Base-by-base conservation (phyloP, 2,329 filamentous ascomycete species). In the Aspergillus transmontanensis region DNA sequence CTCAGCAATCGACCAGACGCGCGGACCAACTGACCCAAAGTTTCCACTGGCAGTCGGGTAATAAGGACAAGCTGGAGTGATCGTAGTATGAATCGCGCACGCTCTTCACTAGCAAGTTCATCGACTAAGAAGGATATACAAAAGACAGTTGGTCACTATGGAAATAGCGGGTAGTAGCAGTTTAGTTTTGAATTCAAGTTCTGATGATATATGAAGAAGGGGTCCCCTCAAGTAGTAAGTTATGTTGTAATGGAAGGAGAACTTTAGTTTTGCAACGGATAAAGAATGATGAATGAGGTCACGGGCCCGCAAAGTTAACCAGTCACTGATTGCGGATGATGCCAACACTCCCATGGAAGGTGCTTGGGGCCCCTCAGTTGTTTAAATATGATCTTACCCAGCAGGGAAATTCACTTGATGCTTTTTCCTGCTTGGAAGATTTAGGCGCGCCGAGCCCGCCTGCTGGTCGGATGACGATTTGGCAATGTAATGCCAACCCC, bases 51-150 rank as follows among this genome's bases (percentile, higher is more conserved):
- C 26, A 55, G 51, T 19, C 64, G 59, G 62, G 62, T 58, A 61
- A 59, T 58, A 65, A 34, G 56, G 50, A 60, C 19, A 9, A 41
- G 39, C 39, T 41, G 39, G 39, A 51, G 39, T 59, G 50, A 34
- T 56, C 43, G 46, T 43, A 39, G 51, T 26, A 51, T 30, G 54
- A 51, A 57, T 32, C 55, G 62, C 36, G 59, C 55, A 50, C 48
- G 67, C 64, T 70, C 72, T 65, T 73, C 69, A 73, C 69, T 74
- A 74, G 65, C 72, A 65, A 71, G 63, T 58, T 68, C 72, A 74
- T 74, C 66, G 66, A 67, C 59, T 63, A 57, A 43, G 10, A 34
- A 45, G 34, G 41, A 54, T 16, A 41, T 34, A 57, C 51, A 41
- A 36, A 26, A 55, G 21, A 55, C 30, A 21, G 30, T n/a, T 34